Conservation (phyloP, 345 rosid genomes). For the Dimocarpus longan region DNA sequence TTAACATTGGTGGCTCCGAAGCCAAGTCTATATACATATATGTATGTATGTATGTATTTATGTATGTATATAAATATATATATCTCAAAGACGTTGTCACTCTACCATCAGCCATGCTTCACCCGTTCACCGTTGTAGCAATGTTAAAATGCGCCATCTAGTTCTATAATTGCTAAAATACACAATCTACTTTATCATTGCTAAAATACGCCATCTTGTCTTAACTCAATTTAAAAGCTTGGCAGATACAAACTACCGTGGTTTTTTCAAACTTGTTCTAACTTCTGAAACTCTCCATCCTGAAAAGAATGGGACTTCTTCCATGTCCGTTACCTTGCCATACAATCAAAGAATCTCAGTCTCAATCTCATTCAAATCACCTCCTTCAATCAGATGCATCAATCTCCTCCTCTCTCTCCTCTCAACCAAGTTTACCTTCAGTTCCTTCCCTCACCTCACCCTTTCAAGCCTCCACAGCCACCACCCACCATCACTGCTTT, state of each 20-base stretch:
- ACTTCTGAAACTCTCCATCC: slow-evolving; percentile 7
- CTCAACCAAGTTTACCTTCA: slow-evolving; percentile 50
- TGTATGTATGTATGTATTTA: no score
- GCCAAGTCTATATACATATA: no score
- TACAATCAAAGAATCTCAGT: slow-evolving; percentile 16
- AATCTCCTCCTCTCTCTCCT: slow-evolving; percentile 43
- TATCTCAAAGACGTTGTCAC: background rate
- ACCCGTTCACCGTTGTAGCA: background rate
- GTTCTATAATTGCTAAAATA: background rate
- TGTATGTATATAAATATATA: no score
- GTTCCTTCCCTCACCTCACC: slow-evolving; percentile 46
- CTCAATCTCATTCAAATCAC: slow-evolving; percentile 6
- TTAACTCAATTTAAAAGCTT: background rate
- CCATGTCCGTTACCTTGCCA: slow-evolving; percentile 33
- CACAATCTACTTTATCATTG: background rate
- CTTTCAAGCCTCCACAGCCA: slow-evolving; percentile 11
- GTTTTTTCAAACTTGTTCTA: background rate
- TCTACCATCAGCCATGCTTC: background rate
- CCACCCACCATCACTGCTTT: slow-evolving; percentile 38
- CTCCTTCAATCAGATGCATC: slow-evolving; percentile 40
- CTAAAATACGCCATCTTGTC: slow-evolving; percentile 1
- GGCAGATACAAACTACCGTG: background rate
- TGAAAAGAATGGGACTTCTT: slow-evolving; percentile 42
- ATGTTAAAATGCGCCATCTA: no score
- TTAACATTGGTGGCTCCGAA: no score